Conservation (phyloP, 768 basidiomycete species). For the Lyophyllum shimeji region DNA sequence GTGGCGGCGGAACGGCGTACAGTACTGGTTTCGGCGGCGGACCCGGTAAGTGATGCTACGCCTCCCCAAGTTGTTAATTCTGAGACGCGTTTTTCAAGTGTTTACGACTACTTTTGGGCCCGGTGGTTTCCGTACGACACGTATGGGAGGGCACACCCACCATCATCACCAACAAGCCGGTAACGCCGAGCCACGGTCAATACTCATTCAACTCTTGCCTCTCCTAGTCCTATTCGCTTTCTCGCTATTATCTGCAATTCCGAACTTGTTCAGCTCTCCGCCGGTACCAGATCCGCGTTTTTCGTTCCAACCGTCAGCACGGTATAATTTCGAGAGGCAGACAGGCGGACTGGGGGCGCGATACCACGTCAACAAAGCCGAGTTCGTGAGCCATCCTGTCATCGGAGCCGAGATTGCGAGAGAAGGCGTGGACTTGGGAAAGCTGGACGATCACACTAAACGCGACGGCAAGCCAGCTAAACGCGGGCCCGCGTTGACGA, state of each 20-base stretch:
- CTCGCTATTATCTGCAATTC: slow-evolving; percentile 79
- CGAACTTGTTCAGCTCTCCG: slow-evolving; percentile 66
- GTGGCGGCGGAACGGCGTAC: slow-evolving; percentile 60
- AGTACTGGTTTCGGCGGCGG: slow-evolving; percentile 56
- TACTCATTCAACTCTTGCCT: slow-evolving; percentile 78
- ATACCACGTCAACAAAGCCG: slow-evolving; percentile 81
- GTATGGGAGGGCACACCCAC: slow-evolving; percentile 46
- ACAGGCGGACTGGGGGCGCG: slow-evolving; percentile 70
- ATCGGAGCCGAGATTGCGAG: slow-evolving; percentile 72
- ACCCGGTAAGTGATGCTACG: slow-evolving; percentile 37
- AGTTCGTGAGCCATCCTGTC: slow-evolving; percentile 74
- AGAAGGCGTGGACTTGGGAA: slow-evolving; percentile 39
- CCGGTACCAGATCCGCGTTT: slow-evolving; percentile 79
- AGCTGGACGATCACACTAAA: slow-evolving; percentile 28
- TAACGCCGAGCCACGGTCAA: slow-evolving; percentile 52
- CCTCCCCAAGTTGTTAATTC: neutral
- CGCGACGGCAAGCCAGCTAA: slow-evolving; percentile 20
- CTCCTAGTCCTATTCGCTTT: slow-evolving; percentile 82
- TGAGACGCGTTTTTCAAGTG: slow-evolving; percentile 35
- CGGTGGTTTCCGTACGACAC: slow-evolving; percentile 77
- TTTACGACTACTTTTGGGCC: slow-evolving; percentile 81
- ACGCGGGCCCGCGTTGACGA: slow-evolving; percentile 43
- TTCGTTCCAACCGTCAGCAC: slow-evolving; percentile 60
- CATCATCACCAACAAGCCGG: slow-evolving; percentile 32
- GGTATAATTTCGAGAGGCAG: slow-evolving; percentile 67